Conservation (phyloP, 805 yeast genomes). For the Blastobotrys muscicola region DNA sequence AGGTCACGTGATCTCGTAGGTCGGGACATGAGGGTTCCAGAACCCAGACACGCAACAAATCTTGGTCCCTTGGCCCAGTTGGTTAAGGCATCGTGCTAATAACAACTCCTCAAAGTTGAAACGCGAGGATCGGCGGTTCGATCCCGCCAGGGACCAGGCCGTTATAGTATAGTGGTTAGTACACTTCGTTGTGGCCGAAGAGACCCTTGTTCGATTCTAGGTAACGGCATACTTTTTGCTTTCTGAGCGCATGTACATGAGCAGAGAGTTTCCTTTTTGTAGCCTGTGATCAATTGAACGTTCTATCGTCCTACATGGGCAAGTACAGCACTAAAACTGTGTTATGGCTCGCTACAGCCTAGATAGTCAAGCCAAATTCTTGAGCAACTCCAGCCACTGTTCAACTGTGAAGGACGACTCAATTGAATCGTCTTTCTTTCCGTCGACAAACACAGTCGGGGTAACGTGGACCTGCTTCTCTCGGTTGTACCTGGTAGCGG, state of each 20-base stretch:
- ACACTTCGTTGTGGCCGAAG: constrained; percentile 33
- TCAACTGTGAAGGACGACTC: constrained; percentile 53
- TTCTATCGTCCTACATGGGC: no score
- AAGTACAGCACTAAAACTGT: no score
- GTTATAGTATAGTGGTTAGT: constrained; percentile 32
- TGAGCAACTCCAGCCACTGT: constrained; percentile 30
- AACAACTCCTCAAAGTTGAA: constrained; percentile 11
- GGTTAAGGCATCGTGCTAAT: constrained; percentile 54
- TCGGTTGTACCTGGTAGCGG: constrained; percentile 62
- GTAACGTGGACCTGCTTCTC: constrained; percentile 78
- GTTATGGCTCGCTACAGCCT: no score
- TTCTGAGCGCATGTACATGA: no score
- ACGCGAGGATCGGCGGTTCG: constrained; percentile 4
- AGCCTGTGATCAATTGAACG: no score
- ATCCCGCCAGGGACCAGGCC: not conserved
- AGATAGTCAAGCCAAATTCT: not conserved
- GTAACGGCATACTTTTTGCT: constrained; percentile 27
- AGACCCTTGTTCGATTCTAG: constrained; percentile 34
- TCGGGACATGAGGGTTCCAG: no score
- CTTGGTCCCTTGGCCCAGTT: constrained; percentile 51
- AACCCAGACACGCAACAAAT: no score
- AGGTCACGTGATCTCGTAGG: no score
- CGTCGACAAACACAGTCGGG: constrained; percentile 68
- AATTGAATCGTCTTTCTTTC: constrained; percentile 47
- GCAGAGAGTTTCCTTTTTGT: no score